These are phyloP conservation scores for Thermothielavioides terrestris DNA, from an alignment of 495 filamentous ascomycete species.

Conservation along the genomic window DNA sequence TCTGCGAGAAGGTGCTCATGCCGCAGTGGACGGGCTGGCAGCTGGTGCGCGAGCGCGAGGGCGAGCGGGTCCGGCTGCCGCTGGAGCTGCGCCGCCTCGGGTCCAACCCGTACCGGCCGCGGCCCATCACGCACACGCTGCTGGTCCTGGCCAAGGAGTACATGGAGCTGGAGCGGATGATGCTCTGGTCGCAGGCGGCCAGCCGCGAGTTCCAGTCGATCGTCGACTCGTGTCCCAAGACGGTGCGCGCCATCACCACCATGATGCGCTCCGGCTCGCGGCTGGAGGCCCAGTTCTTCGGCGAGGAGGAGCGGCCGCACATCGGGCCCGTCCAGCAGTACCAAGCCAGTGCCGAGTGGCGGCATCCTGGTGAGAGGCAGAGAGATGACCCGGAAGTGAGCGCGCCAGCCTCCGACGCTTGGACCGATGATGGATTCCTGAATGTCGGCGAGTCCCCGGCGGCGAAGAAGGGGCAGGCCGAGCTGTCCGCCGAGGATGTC, in stretches of 20 bases:
- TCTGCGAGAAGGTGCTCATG: constrained; percentile 69
- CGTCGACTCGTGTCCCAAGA: constrained; percentile 19
- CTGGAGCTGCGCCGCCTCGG: constrained; percentile 30
- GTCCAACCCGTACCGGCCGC: constrained; percentile 21
- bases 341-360: no score
- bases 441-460: not conserved
- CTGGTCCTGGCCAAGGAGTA: constrained; percentile 33
- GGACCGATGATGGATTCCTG: not conserved
- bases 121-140: constrained; percentile 33
- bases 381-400: not conserved
- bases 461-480: not conserved
- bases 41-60: constrained; percentile 13
- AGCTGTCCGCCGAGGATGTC: not conserved
- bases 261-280: constrained; percentile 18
- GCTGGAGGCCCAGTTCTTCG: constrained; percentile 10
- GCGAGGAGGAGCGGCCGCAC: not conserved
- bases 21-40: constrained; percentile 65
- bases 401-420: not conserved
- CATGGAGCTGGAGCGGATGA: constrained; percentile 28
- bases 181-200: constrained; percentile 27
- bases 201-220: constrained; percentile 17
- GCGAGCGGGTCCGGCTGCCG: constrained; percentile 22
- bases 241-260: constrained; percentile 32
- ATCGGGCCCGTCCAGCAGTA: no score
- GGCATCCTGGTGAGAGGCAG: not conserved